These are phyloP conservation scores for Globisporangium takayamanum DNA, from an alignment of 352 stramenopile species.

Conservation along the genomic window DNA sequence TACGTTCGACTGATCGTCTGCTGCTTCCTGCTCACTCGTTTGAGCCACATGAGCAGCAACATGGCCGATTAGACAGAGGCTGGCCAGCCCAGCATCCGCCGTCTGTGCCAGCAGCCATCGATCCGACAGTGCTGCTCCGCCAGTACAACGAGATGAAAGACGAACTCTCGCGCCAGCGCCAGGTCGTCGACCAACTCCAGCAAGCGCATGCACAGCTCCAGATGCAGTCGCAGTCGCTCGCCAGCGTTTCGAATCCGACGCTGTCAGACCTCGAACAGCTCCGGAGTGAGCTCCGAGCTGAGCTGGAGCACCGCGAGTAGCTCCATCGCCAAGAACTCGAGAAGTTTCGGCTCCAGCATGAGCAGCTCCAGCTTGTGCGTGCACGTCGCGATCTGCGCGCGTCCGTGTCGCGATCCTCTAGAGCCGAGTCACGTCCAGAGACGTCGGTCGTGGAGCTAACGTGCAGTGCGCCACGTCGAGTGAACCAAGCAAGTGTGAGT, in stretches of 20 bases:
- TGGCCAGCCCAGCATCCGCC: not conserved
- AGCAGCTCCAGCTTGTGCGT: constrained; percentile 10
- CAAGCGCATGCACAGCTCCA: constrained; percentile 40
- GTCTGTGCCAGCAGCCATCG: constrained; percentile 3
- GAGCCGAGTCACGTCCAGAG: not conserved
- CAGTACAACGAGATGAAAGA: constrained; percentile 54
- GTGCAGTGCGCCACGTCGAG: not conserved
- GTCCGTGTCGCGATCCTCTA: not conserved
- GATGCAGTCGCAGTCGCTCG: constrained; percentile 11
- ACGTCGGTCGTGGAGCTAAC: too few relatives aligned
- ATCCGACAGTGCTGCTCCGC: constrained; percentile 20
- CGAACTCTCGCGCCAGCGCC: constrained; percentile 39
- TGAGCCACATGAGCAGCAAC: not conserved
- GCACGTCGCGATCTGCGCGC: not conserved
- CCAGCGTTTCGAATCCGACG: constrained; percentile 19
- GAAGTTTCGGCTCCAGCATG: constrained; percentile 21
- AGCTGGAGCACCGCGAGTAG: constrained; percentile 42
- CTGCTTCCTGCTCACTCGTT: not conserved
- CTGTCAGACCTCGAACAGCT: constrained; percentile 53
- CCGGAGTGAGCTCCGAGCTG: constrained; percentile 39
- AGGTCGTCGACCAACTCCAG: constrained; percentile 47
- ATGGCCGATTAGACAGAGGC: not conserved
- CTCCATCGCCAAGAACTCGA: constrained; percentile 44
- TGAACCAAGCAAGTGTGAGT: not conserved
- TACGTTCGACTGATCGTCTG: not conserved